Evolutionary conservation across 345 rosid species (phyloP).

Genomic region (Populus tremula): DNA sequence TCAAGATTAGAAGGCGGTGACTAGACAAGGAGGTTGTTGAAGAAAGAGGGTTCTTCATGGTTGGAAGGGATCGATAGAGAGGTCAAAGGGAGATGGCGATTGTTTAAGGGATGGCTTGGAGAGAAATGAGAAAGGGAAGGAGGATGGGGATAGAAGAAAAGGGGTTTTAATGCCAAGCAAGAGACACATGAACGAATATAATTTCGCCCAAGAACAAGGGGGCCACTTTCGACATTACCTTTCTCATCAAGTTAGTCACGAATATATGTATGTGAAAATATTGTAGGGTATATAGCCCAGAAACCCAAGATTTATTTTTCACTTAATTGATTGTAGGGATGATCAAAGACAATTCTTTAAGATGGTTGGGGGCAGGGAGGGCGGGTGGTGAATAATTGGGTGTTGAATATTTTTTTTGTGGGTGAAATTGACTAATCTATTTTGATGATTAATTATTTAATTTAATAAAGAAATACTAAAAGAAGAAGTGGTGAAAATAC

Average conservation of each 20-base stretch:
- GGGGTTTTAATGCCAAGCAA: constrained; percentile 36
- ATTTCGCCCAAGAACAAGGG: background rate
- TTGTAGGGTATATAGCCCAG: background rate
- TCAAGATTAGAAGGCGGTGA: background rate
- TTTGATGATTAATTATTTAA: too few relatives aligned
- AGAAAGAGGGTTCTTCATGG: constrained; percentile 9
- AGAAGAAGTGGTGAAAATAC: too few relatives aligned
- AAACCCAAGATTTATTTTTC: background rate
- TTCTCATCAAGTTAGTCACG: constrained; percentile 36
- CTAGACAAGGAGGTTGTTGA: constrained; percentile 1
- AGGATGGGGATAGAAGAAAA: background rate
- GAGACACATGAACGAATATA: constrained; percentile 42
- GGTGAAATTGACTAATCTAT: too few relatives aligned
- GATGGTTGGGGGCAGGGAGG: too few relatives aligned
- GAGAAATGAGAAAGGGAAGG: background rate
- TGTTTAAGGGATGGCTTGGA: background rate
- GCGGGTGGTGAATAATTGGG: too few relatives aligned
- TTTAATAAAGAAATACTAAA: too few relatives aligned
- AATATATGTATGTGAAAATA: constrained; percentile 15
- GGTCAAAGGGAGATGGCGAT: background rate
- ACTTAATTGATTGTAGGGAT: too few relatives aligned
- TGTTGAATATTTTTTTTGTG: too few relatives aligned
- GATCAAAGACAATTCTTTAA: too few relatives aligned
- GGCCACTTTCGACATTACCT: constrained; percentile 2
- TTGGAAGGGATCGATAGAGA: background rate